Evolutionary conservation across 805 yeast species (phyloP).

Genomic region (Ogataea chonburiensis): DNA sequence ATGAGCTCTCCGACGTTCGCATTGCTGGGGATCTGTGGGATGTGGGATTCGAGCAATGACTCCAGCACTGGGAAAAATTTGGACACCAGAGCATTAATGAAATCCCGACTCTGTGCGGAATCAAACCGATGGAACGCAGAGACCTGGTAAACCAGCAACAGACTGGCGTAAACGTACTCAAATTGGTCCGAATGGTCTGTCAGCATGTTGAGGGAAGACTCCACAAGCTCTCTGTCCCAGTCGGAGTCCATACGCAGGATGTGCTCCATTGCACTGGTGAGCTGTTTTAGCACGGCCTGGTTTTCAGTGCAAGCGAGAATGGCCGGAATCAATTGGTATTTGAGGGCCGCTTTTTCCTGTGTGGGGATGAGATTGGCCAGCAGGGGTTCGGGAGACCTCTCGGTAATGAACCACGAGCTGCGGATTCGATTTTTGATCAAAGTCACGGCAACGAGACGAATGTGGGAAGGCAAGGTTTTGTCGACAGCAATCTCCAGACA

Average conservation of each 20-base stretch:
- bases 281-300: conserved; percentile 49
- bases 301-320: conserved; percentile 45
- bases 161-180: conserved; percentile 57
- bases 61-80: conserved; percentile 65
- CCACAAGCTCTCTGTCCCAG: conserved; percentile 55
- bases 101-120: conserved; percentile 46
- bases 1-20: conserved; percentile 60
- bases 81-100: conserved; percentile 52
- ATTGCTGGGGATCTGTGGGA: conserved; percentile 24
- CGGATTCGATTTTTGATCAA: conserved; percentile 75
- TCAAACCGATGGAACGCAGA: conserved; percentile 71
- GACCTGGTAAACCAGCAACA: conserved; percentile 68
- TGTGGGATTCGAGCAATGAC: conserved; percentile 51
- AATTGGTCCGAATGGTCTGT: conserved; percentile 39
- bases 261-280: conserved; percentile 54
- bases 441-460: conserved; percentile 74
- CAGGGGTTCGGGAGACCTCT: conserved; percentile 24
- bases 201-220: conserved; percentile 45
- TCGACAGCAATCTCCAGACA: conserved; percentile 44
- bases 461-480: conserved; percentile 40
- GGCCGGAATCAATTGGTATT: conserved; percentile 60
- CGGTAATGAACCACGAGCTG: conserved; percentile 55
- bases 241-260: conserved; percentile 45
- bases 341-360: conserved; percentile 65
- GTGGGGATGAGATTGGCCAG: conserved; percentile 30